Evolutionary conservation across 495 filamentous ascomycete species (phyloP).

Genomic region (Xylaria cubensis): DNA sequence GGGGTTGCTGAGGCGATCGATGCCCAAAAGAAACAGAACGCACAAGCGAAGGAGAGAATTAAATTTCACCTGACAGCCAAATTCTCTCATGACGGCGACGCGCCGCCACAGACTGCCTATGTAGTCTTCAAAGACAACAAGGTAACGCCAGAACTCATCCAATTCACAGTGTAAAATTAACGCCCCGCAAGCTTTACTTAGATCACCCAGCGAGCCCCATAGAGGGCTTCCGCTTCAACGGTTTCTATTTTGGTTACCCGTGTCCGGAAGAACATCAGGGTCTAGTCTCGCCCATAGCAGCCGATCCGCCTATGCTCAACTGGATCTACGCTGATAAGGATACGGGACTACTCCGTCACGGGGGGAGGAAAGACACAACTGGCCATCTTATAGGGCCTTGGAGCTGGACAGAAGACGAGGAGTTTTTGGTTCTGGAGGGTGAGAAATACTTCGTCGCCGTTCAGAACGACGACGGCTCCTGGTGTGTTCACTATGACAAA

Average conservation of each 20-base stretch:
- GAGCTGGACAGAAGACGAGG: constrained; percentile 63
- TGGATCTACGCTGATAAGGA: constrained; percentile 69
- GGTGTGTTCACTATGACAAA: constrained; percentile 54
- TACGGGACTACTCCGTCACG: constrained; percentile 61
- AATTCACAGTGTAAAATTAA: background rate
- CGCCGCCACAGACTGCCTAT: constrained; percentile 44
- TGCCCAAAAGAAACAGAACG: constrained; percentile 57
- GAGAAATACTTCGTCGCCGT: constrained; percentile 50
- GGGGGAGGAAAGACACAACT: constrained; percentile 53
- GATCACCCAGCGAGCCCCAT: constrained; percentile 52
- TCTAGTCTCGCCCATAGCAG: constrained; percentile 62
- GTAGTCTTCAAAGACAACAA: constrained; percentile 53
- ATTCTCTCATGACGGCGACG: constrained; percentile 49
- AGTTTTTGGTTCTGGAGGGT: constrained; percentile 59
- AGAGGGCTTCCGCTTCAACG: constrained; percentile 61
- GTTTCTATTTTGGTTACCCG: constrained; percentile 67
- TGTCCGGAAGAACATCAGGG: constrained; percentile 61
- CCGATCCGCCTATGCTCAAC: constrained; percentile 67
- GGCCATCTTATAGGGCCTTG: constrained; percentile 62
- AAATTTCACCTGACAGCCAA: constrained; percentile 57
- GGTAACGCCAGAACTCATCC: constrained; percentile 39
- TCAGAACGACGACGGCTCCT: constrained; percentile 51
- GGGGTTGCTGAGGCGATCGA: constrained; percentile 58
- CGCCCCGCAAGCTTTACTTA: constrained; percentile 48
- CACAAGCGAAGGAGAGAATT: constrained; percentile 57